Evolutionary conservation across 148 eudicot genomes (phyloP), one percentile per base, ranked within the genome.

Genomic region (Persicaria maculosa): DNA sequence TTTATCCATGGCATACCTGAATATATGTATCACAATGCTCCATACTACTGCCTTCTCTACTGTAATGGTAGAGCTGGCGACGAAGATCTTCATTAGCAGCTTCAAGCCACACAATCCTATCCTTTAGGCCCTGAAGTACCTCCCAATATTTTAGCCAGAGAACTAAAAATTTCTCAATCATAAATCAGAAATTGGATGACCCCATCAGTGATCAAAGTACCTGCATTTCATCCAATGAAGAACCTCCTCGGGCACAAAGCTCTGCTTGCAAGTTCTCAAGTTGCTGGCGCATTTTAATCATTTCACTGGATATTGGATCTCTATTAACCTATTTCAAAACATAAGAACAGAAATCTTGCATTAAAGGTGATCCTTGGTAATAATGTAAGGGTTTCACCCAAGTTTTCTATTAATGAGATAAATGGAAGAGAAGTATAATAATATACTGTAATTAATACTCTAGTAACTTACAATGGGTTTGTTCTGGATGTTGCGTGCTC

Each of bases 201-300:
- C 46, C 5, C 36, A 7, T 8, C 12, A 68, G 8, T 25, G 31
- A 25, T 25, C 31, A 25, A 25, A 46, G 17, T 81, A 95, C 99
- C 94, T 89, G 93, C 47, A 92, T 77, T 86, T 90, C 93, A 81
- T 83, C 81, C 57, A 86, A 83, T 19, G 96, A 80, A 72, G 84
- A 76, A 74, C 92, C 92, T 44, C 96, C 96, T 79, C 97, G 87
- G 46, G 94, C 91, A 83, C 96, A 89, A 80, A 95, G 99, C 85
- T 95, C 97, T 54, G 97, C 99, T 77, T 90, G 99, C 80, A 95
- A 86, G 79, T 71, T 90, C 80, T 88, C 97, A 78, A 95, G 84
- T 79, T 95, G 96, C 78, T 92, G 97, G 54, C 99, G 88, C 99
- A 96, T 96, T 85, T 90, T 92, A 79, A 90, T 81, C 99, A 96